A percentile compares a stretch with the other conserved stretches of the same genome.
phyloP scores from a whole-genome alignment of 1,284 basidiomycete genomes.

The Somion occarium region DNA sequence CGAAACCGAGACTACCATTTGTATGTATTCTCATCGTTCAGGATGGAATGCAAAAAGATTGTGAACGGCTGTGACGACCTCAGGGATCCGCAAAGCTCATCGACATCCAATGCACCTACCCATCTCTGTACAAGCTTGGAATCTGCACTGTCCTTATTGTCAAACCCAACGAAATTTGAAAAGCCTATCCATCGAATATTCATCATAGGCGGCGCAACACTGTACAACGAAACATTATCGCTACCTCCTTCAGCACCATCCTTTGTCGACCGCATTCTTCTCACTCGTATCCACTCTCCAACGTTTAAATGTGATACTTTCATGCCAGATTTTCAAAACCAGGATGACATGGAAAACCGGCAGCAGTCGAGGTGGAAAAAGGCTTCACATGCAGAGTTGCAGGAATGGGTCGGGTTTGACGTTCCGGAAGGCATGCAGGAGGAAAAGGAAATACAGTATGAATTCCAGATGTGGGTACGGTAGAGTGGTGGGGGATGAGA shows the following conservation, averaged over 20 bases:
- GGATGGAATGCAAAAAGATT: neutral
- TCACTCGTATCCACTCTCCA: slow-evolving; percentile 81
- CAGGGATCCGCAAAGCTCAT: neutral
- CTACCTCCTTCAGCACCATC: slow-evolving; percentile 32
- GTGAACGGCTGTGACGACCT: neutral
- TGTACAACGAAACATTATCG: slow-evolving; percentile 72
- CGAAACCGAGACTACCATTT: slow-evolving; percentile 57
- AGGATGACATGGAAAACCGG: slow-evolving; percentile 17
- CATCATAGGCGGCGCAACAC: slow-evolving; percentile 86
- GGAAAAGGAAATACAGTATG: slow-evolving; percentile 80
- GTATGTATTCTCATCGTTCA: slow-evolving; percentile 39
- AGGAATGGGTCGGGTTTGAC: slow-evolving; percentile 75
- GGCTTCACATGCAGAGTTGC: slow-evolving; percentile 57
- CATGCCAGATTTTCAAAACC: slow-evolving; percentile 66
- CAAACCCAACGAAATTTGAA: slow-evolving; percentile 8
- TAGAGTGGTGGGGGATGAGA: slow-evolving; percentile 6
- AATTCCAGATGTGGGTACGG: slow-evolving; percentile 90
- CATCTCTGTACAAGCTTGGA: slow-evolving; percentile 17
- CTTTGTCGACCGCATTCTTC: slow-evolving; percentile 73
- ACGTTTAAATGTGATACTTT: slow-evolving; percentile 85
- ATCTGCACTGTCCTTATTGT: slow-evolving; percentile 15
- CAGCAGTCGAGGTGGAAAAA: slow-evolving; percentile 44
- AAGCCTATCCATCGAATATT: slow-evolving; percentile 52
- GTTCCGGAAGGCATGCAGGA: slow-evolving; percentile 73
- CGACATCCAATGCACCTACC: slow-evolving; percentile 11